A percentile compares a stretch with the other conserved stretches of the same genome.
These are phyloP conservation scores for Xylaria sp. DNA, from an alignment of 2,329 filamentous ascomycete species.

Conservation along the genomic window DNA sequence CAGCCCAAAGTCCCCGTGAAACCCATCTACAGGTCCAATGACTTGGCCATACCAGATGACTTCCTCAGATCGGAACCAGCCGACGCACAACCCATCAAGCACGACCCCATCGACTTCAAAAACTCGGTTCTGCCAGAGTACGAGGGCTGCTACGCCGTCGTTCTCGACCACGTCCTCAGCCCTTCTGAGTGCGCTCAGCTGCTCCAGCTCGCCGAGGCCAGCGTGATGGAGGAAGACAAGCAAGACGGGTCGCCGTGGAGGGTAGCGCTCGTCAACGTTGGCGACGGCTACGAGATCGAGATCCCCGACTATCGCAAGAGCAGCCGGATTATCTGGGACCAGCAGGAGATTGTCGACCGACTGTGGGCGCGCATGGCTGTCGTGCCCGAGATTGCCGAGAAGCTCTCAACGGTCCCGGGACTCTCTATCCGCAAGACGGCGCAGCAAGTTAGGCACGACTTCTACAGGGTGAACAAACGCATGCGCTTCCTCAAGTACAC, in stretches of 20 bases:
- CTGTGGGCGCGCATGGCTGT: conserved; percentile 69
- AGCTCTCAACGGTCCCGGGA: conserved; percentile 51
- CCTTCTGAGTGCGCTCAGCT: conserved; percentile 71
- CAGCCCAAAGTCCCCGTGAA: conserved; percentile 41
- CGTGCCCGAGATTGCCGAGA: conserved; percentile 54
- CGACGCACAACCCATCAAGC: conserved; percentile 56
- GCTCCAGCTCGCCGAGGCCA: conserved; percentile 61
- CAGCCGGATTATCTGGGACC: conserved; percentile 82
- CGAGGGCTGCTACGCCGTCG: conserved; percentile 64
- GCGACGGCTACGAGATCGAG: conserved; percentile 68
- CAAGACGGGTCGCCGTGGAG: conserved; percentile 63
- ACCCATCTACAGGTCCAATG: conserved; percentile 49
- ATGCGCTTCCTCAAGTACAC: conserved; percentile 80
- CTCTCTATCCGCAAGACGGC: conserved; percentile 49
- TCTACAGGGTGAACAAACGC: conserved; percentile 72
- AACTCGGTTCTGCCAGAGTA: conserved; percentile 63
- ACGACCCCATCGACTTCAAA: conserved; percentile 64
- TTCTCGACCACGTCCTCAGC: conserved; percentile 72
- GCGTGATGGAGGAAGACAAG: conserved; percentile 59
- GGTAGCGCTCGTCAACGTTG: conserved; percentile 74
- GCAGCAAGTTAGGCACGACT: conserved; percentile 51
- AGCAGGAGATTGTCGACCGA: conserved; percentile 67
- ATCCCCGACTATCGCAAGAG: conserved; percentile 71
- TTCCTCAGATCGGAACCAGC: conserved; percentile 59
- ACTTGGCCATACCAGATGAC: conserved; percentile 54